phyloP scores from a whole-genome alignment of 2,329 filamentous ascomycete genomes.

The Colletotrichum theobromicola region DNA sequence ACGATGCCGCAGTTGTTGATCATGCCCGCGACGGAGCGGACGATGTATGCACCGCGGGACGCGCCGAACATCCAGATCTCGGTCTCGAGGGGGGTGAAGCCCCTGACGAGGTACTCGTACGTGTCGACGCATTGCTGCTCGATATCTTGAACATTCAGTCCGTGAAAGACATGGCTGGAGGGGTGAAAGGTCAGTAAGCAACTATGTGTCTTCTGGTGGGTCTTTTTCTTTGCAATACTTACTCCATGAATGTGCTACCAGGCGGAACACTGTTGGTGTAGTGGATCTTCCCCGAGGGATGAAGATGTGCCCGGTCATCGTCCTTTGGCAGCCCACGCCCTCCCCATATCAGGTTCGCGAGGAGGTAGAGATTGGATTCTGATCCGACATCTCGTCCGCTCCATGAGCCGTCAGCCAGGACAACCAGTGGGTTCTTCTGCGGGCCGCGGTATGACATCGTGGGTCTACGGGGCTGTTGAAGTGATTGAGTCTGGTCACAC shows the following conservation, averaged over 20 bases:
- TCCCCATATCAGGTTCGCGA: constrained; percentile 23
- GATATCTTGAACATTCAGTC: constrained; percentile 2
- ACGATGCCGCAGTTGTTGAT: constrained; percentile 34
- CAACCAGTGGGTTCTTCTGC: constrained; percentile 7
- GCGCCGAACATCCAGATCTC: constrained; percentile 32
- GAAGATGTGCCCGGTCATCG: not conserved
- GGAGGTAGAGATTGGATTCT: constrained; percentile 21
- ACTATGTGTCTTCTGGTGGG: not conserved
- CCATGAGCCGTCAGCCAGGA: constrained; percentile 27
- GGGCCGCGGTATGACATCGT: constrained; percentile 6
- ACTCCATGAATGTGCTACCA: constrained; percentile 4
- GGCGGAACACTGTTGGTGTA: constrained; percentile 5
- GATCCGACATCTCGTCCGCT: constrained; percentile 23
- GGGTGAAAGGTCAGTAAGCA: not conserved
- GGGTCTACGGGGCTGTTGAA: not conserved
- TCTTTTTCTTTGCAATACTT: not conserved
- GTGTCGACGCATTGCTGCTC: constrained; percentile 22
- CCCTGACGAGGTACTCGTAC: constrained; percentile 20
- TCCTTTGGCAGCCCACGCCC: not conserved
- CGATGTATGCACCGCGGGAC: constrained; percentile 29
- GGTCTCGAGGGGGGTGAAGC: not conserved
- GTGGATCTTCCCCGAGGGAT: not conserved
- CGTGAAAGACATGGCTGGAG: not conserved
- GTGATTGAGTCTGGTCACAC: not conserved
- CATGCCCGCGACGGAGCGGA: constrained; percentile 29